Evolutionary conservation across 106 monocot genomes (phyloP).

Genomic region (Dendrobium catenatum): DNA sequence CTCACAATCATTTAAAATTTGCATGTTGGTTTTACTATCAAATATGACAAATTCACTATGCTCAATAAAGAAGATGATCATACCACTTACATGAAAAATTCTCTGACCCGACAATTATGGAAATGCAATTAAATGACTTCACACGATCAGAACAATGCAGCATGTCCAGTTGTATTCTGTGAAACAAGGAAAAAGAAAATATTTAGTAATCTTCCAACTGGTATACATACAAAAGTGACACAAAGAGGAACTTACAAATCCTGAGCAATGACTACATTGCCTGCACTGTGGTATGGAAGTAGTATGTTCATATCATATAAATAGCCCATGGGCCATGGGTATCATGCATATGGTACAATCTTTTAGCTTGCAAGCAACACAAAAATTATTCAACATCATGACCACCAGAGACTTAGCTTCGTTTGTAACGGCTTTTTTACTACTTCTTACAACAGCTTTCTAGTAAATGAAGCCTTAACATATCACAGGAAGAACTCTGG

Average conservation of each 20-base stretch:
- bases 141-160: neutral
- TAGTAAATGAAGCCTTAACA: neutral
- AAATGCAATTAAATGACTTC: neutral
- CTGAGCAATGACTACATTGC: neutral
- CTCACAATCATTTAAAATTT: neutral
- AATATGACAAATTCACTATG: neutral
- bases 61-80: neutral
- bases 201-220: neutral
- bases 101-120: neutral
- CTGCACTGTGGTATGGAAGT: neutral
- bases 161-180: neutral
- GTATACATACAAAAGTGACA: neutral
- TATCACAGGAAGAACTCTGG: neutral
- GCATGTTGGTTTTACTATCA: neutral
- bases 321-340: neutral
- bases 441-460: no score
- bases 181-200: neutral
- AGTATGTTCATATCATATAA: neutral
- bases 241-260: neutral
- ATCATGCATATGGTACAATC: neutral
- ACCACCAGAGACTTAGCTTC: neutral
- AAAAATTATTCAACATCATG: neutral
- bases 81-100: neutral
- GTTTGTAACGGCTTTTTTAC: no score
- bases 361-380: neutral